Evolutionary conservation across 495 filamentous ascomycete genomes (phyloP).

Genomic region (Penicillium alfredii): DNA sequence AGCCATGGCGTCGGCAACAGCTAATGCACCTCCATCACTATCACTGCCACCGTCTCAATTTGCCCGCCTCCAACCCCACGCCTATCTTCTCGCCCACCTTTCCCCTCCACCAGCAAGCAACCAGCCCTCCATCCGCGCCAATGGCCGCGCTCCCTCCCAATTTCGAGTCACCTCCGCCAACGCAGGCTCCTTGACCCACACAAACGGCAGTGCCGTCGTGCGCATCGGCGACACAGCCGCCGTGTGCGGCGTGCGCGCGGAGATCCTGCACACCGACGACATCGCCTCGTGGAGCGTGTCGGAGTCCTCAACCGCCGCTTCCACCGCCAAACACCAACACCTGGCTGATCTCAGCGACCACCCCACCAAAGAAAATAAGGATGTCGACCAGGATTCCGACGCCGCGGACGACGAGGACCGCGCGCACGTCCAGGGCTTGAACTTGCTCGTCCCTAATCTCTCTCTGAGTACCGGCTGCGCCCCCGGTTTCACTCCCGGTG

Average conservation of each 20-base stretch:
- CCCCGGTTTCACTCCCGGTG: slow-evolving; percentile 75
- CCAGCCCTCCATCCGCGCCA: slow-evolving; percentile 61
- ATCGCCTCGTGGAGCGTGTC: slow-evolving; percentile 59
- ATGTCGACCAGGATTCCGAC: slow-evolving; percentile 10
- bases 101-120: slow-evolving; percentile 49
- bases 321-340: slow-evolving; percentile 28
- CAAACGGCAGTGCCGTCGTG: slow-evolving; percentile 82
- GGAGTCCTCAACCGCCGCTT: slow-evolving; percentile 17
- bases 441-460: slow-evolving; percentile 85
- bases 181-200: slow-evolving; percentile 74
- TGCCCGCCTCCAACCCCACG: slow-evolving; percentile 80
- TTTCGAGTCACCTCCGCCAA: slow-evolving; percentile 67
- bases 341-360: slow-evolving; percentile 16
- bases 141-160: slow-evolving; percentile 64
- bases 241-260: slow-evolving; percentile 83
- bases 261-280: slow-evolving; percentile 67
- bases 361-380: slow-evolving; percentile 4
- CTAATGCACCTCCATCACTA: slow-evolving; percentile 41
- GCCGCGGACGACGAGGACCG: slow-evolving; percentile 42
- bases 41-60: slow-evolving; percentile 76
- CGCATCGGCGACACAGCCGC: slow-evolving; percentile 83
- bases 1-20: slow-evolving; percentile 27
- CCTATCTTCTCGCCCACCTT: slow-evolving; percentile 86
- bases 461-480: slow-evolving; percentile 86
- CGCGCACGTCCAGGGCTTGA: slow-evolving; percentile 51